Base-by-base conservation (phyloP, 805 yeast genomes). In the Metschnikowia gelsemii region DNA sequence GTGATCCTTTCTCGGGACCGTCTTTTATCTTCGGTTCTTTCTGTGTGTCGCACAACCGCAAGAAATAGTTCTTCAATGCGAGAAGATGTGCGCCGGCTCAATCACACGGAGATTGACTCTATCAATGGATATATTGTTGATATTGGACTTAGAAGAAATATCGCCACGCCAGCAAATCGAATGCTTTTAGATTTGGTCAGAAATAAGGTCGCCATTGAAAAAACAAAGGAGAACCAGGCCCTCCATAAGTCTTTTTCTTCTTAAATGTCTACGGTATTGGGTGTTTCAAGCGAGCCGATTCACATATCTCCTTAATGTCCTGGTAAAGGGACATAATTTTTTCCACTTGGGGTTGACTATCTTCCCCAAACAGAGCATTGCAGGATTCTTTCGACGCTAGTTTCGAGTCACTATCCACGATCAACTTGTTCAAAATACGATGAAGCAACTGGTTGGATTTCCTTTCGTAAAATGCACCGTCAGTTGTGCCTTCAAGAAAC, bases 61-160 rank as follows among this genome's bases (percentile, higher is more conserved):
- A 58, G 71, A 29, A 91, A 89, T 56, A 72, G 78, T 33, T 74
- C 85, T 7, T 79, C 87, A 12, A 84, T 84, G 90, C 66, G 85
- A 35, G 79, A 78, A 43, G 98, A 91, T 53, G 64, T 79, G 13
- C 54, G 69, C 33, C 58, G 63, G 48, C 63, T 75, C 44, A 73
- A 77, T 50, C 73, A 70, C 12, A 86, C 93, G 0, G 99, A 91
- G 57, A 77, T 91, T 16, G 85, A 82, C 46, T 84, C 76, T 58
- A 82, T 91, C 45, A 93, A 90, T 58, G 97, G 97, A 1, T 87
- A 80, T 55, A 71, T 90, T 9, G 82, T 76, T 1, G 58, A 55
- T 5, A 62, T 80, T 38, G 95, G 87, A 1, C 51, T 61, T 22
- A 63, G 66, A 43, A 62, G 72, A 34, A 67, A 71, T 1, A 34